Base-by-base conservation (phyloP, 2,329 filamentous ascomycete species). In the Cadophora sp. region DNA sequence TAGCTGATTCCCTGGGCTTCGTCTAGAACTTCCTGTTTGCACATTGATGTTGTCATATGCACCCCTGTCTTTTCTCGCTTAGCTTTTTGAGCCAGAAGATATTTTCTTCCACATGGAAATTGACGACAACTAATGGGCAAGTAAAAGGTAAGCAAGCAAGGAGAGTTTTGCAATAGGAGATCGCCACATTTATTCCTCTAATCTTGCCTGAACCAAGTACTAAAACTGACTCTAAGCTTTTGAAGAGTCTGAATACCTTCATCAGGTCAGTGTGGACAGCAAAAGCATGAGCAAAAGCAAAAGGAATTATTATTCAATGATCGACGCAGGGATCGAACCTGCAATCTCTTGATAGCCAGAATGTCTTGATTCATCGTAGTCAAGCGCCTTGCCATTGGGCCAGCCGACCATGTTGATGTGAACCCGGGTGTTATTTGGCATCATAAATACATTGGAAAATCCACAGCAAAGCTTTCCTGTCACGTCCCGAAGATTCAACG, bases 381-480 rank as follows among this genome's bases (percentile, higher is more conserved):
- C 81, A 82, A 82, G 80, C 81, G 81, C 81, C 80, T 82, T 83
- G 79, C 81, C 81, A 82, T 82, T 82, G 80, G 80, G 80, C 80
- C 80, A 81, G 74, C 68, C 73, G 74, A 72, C 74, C 69, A 26
- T 11, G 3, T 43, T 59, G 34, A 40, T 43, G 22, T 24, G n/a
- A 4, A 1, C n/a, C 3, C 5, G 1, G 0, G 1, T 1, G 12
- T n/a, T 59, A 59, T 26, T 43, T 12, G 5, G 24, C n/a, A 12
- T 43, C 19, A 59, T 59, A 26, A 19, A 40, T 16, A 22, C n/a
- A 31, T 19, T 37, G 14, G 22, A 26, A 34, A 43, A 6, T 40
- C 56, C 5, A 26, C 22, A 43, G 56, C 31, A 59, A 59, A 27
- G 14, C 34, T 27, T 26, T 59, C 24, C 14, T 40, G 53, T 43